Base-by-base conservation (phyloP, 2,329 filamentous ascomycete genomes). In the Aspergillus japonicus region DNA sequence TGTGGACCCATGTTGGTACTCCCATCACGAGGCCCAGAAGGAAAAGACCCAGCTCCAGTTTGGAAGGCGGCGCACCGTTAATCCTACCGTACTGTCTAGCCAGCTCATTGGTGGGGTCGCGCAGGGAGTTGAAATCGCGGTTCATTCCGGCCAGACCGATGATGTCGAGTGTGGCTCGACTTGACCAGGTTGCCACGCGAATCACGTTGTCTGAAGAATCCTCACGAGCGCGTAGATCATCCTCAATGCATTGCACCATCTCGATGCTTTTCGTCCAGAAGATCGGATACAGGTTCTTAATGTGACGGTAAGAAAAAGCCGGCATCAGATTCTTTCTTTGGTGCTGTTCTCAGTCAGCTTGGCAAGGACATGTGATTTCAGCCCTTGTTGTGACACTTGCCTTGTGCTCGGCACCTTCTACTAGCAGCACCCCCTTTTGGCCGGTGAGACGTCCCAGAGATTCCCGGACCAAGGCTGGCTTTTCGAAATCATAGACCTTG, bases 341-440 rank as follows among this genome's bases (percentile, higher is more conserved):
- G 23, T 63, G 65, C 77, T 80, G 5, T 10, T 4, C 6, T 12
- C 29, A 7, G 11, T 47, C 61, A 50, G 60, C 62, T 14, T 58
- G 44, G 33, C 26, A 31, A 33, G 14, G n/a, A 8, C 44, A 31
- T 21, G 23, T 5, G 14, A 47, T 2, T 23, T 23, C 7, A 16
- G 2, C 10, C 12, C 11, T 12, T 4, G 33, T 26, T 21, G 24
- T 19, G 23, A 3, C 54, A 19, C 63, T 16, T 68, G 85, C 79
- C 78, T 89, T 95, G 75, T 97, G 94, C 69, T 93, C 90, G 12
- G 96, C 90, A n/a, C 93, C 93, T 75, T 97, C 93, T 2, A 91
- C 90, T 11, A 97, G 79, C 42, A 97, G 77, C 11, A 82, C 35
- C 0, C 80, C 79, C 53, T 77, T 66, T 1, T 58, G 50, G 4